Percentiles rank a stretch among this genome's conserved stretches.
Evolutionary conservation across 2,329 filamentous ascomycete species (phyloP).

Genomic region (Orbilia blumenaviensis): DNA sequence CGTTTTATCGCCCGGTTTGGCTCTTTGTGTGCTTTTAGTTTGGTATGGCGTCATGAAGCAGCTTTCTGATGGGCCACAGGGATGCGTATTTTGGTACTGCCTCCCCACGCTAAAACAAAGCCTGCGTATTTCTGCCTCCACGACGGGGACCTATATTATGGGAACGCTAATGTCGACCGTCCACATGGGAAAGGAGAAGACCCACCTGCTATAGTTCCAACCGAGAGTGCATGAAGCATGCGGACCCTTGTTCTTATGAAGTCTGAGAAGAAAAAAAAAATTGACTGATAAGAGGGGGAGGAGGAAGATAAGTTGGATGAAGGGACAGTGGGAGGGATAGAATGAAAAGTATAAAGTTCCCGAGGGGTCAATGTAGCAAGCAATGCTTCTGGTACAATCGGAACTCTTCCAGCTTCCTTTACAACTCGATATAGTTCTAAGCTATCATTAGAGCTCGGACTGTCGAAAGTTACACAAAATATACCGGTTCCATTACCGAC

Average conservation of each 20-base stretch:
- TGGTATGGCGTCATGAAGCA: conserved; percentile 50
- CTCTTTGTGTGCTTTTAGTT: conserved; percentile 45
- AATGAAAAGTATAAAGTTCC: conserved; percentile 22
- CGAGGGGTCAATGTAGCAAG: conserved; percentile 11
- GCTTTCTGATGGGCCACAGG: conserved; percentile 41
- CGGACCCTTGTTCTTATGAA: conserved; percentile 6
- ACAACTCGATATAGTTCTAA: neutral
- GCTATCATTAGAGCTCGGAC: conserved; percentile 11
- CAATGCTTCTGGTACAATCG: conserved; percentile 26
- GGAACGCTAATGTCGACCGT: conserved; percentile 11
- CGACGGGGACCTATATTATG: conserved; percentile 28
- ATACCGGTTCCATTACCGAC: neutral
- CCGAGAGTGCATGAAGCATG: conserved; percentile 35
- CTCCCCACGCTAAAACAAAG: conserved; percentile 39
- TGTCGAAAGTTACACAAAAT: conserved; percentile 24
- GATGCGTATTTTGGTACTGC: conserved; percentile 1
- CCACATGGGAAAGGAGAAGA: conserved; percentile 40
- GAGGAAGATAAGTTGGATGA: conserved; percentile 19
- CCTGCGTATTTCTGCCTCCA: conserved; percentile 2
- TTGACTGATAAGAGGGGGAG: conserved; percentile 23
- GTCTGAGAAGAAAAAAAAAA: conserved; percentile 5
- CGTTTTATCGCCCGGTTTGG: conserved; percentile 2
- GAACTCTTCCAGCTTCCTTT: conserved; percentile 9
- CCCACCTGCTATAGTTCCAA: conserved; percentile 11
- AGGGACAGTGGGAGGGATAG: neutral